Conservation (phyloP, 768 basidiomycete species). For the Clitopilus hobsonii region DNA sequence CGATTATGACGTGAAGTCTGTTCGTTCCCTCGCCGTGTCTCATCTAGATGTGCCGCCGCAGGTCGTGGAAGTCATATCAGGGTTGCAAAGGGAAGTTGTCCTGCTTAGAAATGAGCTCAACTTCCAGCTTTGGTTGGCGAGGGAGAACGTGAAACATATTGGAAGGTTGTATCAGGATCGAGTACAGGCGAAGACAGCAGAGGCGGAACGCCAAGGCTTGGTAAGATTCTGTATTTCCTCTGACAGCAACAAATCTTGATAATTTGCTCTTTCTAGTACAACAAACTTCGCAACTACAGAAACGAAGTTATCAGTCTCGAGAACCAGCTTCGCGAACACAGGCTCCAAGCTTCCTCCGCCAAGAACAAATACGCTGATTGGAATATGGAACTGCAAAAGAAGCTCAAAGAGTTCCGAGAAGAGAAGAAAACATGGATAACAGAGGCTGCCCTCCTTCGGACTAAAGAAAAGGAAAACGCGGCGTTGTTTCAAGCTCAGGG, state of each 20-base stretch:
- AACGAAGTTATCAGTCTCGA: slow-evolving; percentile 63
- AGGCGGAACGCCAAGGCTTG: slow-evolving; percentile 77
- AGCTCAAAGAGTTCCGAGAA: slow-evolving; percentile 67
- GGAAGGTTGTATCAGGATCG: slow-evolving; percentile 75
- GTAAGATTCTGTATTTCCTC: slow-evolving; percentile 35
- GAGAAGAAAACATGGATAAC: slow-evolving; percentile 75
- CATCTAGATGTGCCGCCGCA: slow-evolving; percentile 33
- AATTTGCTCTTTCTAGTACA: slow-evolving; percentile 46
- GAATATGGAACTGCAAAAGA: slow-evolving; percentile 77
- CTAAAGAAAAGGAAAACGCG: slow-evolving; percentile 71
- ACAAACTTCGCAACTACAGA: slow-evolving; percentile 76
- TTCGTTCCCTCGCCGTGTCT: background rate
- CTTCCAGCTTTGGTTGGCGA: slow-evolving; percentile 79
- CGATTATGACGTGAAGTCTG: slow-evolving; percentile 9
- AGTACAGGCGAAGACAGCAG: slow-evolving; percentile 67
- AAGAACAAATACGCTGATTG: slow-evolving; percentile 82
- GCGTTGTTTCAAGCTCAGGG: slow-evolving; percentile 66
- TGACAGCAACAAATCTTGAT: background rate
- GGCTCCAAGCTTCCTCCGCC: slow-evolving; percentile 63
- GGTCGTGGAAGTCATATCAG: slow-evolving; percentile 62
- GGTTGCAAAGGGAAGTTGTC: slow-evolving; percentile 71
- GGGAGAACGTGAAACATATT: slow-evolving; percentile 79
- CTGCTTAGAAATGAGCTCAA: slow-evolving; percentile 78
- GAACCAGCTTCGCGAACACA: slow-evolving; percentile 67
- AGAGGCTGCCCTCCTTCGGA: slow-evolving; percentile 65